phyloP scores from a whole-genome alignment of 441 rosid genomes.

The Manihot esculenta region DNA sequence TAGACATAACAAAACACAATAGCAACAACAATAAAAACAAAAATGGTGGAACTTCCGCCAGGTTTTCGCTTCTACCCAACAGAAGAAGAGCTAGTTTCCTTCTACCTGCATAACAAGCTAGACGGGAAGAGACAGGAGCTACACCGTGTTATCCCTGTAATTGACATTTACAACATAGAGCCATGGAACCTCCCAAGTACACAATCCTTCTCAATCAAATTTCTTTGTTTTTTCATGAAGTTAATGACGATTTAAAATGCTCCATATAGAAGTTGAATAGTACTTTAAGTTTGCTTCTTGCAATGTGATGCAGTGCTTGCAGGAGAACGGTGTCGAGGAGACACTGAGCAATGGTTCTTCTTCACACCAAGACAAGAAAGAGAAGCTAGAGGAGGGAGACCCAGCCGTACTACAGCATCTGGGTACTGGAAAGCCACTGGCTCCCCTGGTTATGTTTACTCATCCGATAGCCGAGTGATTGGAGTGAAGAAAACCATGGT shows the following conservation, averaged over 20 bases:
- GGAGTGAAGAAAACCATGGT: slow-evolving; percentile 88
- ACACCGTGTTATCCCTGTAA: slow-evolving; percentile 52
- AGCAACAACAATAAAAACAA: neutral
- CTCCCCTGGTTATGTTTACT: slow-evolving; percentile 65
- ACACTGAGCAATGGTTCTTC: slow-evolving; percentile 88
- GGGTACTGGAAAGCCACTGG: slow-evolving; percentile 95
- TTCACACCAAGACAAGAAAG: slow-evolving; percentile 67
- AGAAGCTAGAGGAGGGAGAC: slow-evolving; percentile 74
- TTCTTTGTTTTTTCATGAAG: neutral
- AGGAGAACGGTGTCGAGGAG: slow-evolving; percentile 54
- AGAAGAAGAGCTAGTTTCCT: slow-evolving; percentile 71
- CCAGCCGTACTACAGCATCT: slow-evolving; percentile 53
- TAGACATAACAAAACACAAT: neutral
- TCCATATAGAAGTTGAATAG: neutral
- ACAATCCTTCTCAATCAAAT: neutral
- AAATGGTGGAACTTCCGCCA: slow-evolving; percentile 34
- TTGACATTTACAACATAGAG: slow-evolving; percentile 50
- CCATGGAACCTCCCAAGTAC: slow-evolving; percentile 75
- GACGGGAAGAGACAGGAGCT: slow-evolving; percentile 45
- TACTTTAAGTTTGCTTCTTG: slow-evolving; percentile 1
- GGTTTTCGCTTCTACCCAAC: slow-evolving; percentile 87
- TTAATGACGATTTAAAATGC: neutral
- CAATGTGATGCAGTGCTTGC: slow-evolving; percentile 45
- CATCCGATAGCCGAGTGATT: slow-evolving; percentile 49
- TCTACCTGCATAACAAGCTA: slow-evolving; percentile 69